Evolutionary conservation across 371 early-diverging fungal genomes (phyloP).

Genomic region (Catenaria anguillulae): DNA sequence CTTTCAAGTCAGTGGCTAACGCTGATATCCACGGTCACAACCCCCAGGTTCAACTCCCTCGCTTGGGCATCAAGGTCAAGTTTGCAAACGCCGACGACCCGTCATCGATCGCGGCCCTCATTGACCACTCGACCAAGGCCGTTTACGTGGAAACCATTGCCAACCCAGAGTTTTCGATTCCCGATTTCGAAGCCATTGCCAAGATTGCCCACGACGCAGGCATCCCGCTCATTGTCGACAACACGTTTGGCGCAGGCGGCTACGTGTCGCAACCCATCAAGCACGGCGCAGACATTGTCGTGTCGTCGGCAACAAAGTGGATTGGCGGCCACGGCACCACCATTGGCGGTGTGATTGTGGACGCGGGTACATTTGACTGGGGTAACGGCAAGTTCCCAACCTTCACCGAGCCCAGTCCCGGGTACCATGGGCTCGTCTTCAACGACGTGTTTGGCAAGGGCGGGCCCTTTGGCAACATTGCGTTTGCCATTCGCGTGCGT

Average conservation of each 20-base stretch:
- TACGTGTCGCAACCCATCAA: constrained; percentile 67
- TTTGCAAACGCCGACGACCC: constrained; percentile 58
- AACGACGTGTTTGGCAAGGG: constrained; percentile 55
- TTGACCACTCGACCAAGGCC: constrained; percentile 72
- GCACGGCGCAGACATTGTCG: constrained; percentile 82
- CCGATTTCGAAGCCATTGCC: constrained; percentile 66
- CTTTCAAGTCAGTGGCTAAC: neutral
- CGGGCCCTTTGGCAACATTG: constrained; percentile 40
- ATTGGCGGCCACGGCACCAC: constrained; percentile 70
- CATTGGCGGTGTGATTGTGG: constrained; percentile 73
- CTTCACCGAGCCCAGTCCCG: constrained; percentile 65
- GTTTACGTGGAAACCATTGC: constrained; percentile 75
- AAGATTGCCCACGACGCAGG: constrained; percentile 60
- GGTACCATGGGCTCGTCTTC: constrained; percentile 72
- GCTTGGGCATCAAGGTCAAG: constrained; percentile 59
- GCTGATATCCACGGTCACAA: no score
- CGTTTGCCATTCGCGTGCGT: constrained; percentile 57
- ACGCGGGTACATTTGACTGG: constrained; percentile 73
- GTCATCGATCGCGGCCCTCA: constrained; percentile 44
- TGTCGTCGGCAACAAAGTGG: constrained; percentile 78
- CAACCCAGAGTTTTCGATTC: constrained; percentile 67
- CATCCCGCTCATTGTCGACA: constrained; percentile 67
- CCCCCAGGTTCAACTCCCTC: constrained; percentile 49
- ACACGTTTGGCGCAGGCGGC: constrained; percentile 87
- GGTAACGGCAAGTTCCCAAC: constrained; percentile 71